Evolutionary conservation across 2,329 filamentous ascomycete species (phyloP).

Genomic region (Aspergillus alliaceus): DNA sequence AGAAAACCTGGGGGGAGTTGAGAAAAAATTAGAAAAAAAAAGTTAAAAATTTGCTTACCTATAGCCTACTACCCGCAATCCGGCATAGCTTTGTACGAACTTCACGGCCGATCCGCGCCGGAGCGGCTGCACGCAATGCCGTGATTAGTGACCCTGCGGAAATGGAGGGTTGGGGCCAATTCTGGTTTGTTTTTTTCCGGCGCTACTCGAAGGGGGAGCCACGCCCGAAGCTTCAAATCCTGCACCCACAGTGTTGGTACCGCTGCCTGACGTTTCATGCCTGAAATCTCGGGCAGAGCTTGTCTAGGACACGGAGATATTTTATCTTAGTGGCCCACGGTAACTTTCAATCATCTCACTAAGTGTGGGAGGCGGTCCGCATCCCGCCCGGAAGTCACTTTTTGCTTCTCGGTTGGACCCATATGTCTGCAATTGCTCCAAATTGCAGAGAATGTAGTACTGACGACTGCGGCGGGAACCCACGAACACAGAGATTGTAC

Average conservation of each 20-base stretch:
- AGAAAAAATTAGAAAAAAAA: neutral
- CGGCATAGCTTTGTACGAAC: conserved; percentile 1
- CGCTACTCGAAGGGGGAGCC: conserved; percentile 16
- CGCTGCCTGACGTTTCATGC: conserved; percentile 7
- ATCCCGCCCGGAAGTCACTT: conserved; percentile 26
- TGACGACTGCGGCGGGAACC: neutral
- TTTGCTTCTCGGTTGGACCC: conserved; percentile 4
- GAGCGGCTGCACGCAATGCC: conserved; percentile 20
- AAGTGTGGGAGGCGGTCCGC: conserved; percentile 23
- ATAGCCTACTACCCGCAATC: neutral
- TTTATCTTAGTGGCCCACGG: conserved; percentile 10
- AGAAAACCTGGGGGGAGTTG: neutral
- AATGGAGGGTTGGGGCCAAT: conserved; percentile 6
- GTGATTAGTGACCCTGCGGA: conserved; percentile 9
- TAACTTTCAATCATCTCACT: conserved; percentile 9
- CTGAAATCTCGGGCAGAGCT: conserved; percentile 12
- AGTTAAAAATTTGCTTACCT: neutral
- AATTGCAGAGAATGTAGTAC: neutral
- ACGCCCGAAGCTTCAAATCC: conserved; percentile 19
- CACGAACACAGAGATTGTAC: neutral
- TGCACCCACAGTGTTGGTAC: conserved; percentile 22
- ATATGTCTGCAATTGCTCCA: neutral
- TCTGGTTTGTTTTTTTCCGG: conserved; percentile 12
- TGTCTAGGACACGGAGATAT: conserved; percentile 4
- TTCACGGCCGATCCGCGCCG: conserved; percentile 11